Base-by-base conservation (phyloP, 371 early-diverging fungal genomes). In the Sporodiniella umbellata region DNA sequence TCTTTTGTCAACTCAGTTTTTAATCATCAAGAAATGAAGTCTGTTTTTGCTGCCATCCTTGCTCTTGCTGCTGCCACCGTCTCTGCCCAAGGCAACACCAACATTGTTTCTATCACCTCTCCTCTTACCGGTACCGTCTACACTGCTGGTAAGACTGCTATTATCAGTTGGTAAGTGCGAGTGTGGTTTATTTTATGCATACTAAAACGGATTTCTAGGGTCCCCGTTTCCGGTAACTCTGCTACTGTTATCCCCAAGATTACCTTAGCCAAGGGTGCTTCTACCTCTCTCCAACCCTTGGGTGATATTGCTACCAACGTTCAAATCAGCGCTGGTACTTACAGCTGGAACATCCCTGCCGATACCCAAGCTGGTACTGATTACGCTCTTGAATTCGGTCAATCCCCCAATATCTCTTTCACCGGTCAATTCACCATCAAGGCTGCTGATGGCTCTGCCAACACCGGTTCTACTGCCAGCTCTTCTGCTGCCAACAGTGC, bases 141-240 rank as follows among this genome's bases (percentile, higher is more conserved):
- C 48, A 66, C 53, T 30, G 71, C 71, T 54, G 71, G 71, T 35
- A 10, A 49, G 15, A n/a, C 45, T 33, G 64, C 64, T 42, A 30
- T 35, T 21, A 66, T 71, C 38, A 45, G 44, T 45, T 68, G 66
- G 70, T 64, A 55, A 28, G 50, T 28, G 4, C 10, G 7, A 28
- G 10, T 28, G n/a, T n/a, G n/a, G n/a, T n/a, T n/a, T n/a, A n/a
- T n/a, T n/a, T n/a, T n/a, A n/a, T n/a, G n/a, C n/a, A n/a, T n/a
- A n/a, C n/a, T n/a, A n/a, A n/a, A n/a, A n/a, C n/a, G n/a, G n/a
- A n/a, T n/a, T n/a, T n/a, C n/a, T n/a, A n/a, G n/a, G n/a, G n/a
- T n/a, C n/a, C n/a, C n/a, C n/a, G n/a, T n/a, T n/a, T n/a, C n/a
- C n/a, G n/a, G n/a, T n/a, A n/a, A n/a, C 15, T 19, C n/a, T 6